phyloP scores from a whole-genome alignment of 2,329 filamentous ascomycete genomes.

The Sclerotinia trifoliorum region DNA sequence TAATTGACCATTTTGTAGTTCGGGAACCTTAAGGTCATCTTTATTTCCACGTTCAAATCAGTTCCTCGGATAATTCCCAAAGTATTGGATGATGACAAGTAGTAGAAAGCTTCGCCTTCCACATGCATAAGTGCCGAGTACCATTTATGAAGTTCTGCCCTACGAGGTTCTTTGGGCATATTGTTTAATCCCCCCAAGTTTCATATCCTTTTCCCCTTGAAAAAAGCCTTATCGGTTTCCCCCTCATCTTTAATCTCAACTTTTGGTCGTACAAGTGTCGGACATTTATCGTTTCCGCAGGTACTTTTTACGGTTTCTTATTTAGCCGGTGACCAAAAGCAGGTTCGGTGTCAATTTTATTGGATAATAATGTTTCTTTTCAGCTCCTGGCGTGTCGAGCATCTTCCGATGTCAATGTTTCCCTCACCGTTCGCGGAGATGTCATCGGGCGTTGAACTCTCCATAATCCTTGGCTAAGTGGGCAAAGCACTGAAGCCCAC shows the following conservation, averaged over 20 bases:
- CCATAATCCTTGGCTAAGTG: background rate
- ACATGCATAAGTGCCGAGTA: conserved; percentile 16
- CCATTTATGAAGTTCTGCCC: background rate
- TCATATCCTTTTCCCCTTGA: background rate
- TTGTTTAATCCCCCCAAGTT: background rate
- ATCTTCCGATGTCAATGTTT: background rate
- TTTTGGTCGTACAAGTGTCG: background rate
- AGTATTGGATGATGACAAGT: conserved; percentile 9
- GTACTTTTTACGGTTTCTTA: background rate
- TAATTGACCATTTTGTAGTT: conserved; percentile 10
- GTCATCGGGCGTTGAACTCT: background rate
- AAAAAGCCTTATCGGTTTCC: conserved; percentile 16
- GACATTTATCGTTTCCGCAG: conserved; percentile 5
- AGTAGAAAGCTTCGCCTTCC: conserved; percentile 8
- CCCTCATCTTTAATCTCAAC: background rate
- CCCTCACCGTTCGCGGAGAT: background rate
- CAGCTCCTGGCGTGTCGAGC: conserved; percentile 2
- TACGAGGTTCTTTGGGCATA: background rate
- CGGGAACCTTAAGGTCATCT: background rate
- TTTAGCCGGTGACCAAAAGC: background rate
- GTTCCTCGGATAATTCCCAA: background rate
- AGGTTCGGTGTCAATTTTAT: background rate
- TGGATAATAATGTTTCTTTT: background rate
- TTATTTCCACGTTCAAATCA: background rate
- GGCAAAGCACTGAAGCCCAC: background rate